Percentiles rank a stretch among this genome's conserved stretches.
These are phyloP conservation scores for Dipodascus albidus DNA, from an alignment of 805 yeast species.

Conservation along the genomic window DNA sequence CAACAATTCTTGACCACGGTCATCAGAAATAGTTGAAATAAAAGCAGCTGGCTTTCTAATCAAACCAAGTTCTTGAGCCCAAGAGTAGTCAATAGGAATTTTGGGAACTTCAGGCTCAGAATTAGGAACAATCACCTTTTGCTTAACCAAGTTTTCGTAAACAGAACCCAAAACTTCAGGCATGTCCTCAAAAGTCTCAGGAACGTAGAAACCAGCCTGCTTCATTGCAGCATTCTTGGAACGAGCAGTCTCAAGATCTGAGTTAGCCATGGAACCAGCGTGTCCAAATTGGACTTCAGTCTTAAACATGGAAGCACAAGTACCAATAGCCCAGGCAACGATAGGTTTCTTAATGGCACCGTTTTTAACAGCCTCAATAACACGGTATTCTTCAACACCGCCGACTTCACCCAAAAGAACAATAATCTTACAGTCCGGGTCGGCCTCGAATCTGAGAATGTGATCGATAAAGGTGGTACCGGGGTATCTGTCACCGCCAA, in stretches of 20 bases:
- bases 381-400: constrained; percentile 65
- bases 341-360: constrained; percentile 57
- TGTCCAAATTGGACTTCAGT: constrained; percentile 52
- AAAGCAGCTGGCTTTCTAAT: constrained; percentile 38
- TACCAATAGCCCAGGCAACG: constrained; percentile 64
- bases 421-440: constrained; percentile 54
- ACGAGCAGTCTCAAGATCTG: constrained; percentile 57
- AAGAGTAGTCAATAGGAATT: constrained; percentile 36
- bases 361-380: constrained; percentile 52
- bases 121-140: constrained; percentile 28
- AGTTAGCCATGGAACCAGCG: constrained; percentile 63
- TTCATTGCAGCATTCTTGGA: constrained; percentile 66
- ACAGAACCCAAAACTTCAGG: constrained; percentile 38
- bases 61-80: constrained; percentile 38
- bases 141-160: constrained; percentile 57
- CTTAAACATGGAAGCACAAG: constrained; percentile 60
- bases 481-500: constrained; percentile 67
- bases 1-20: constrained; percentile 35
- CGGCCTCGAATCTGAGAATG: constrained; percentile 50
- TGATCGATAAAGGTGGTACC: constrained; percentile 64
- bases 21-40: constrained; percentile 37
- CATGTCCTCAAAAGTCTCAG: constrained; percentile 52
- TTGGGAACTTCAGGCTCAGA: constrained; percentile 36
- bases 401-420: constrained; percentile 61
- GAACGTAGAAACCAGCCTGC: constrained; percentile 89